These are phyloP conservation scores for Naganishia sp. DNA, from an alignment of 1,284 basidiomycete species.

Conservation along the genomic window DNA sequence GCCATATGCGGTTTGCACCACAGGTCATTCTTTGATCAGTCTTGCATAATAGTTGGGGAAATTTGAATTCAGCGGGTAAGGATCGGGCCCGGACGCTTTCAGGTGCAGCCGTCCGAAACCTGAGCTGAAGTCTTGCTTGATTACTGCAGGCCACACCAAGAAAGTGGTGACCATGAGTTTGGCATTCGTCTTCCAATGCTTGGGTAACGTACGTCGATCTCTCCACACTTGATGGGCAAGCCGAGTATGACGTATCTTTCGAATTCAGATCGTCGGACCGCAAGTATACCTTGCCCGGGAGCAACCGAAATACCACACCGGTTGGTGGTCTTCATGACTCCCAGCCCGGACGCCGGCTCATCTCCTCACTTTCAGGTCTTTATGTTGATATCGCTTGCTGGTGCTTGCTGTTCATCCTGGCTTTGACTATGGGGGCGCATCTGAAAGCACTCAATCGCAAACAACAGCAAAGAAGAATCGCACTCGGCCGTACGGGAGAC, in stretches of 20 bases:
- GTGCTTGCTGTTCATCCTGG: conserved; percentile 42
- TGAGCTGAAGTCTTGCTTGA: too few species aligned
- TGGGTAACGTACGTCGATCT: conserved; percentile 39
- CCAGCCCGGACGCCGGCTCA: background rate
- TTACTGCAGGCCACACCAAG: conserved; percentile 47
- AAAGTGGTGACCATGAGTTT: conserved; percentile 43
- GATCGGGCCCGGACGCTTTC: too few species aligned
- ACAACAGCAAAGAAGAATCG: conserved; percentile 45
- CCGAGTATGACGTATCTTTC: background rate
- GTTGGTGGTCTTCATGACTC: background rate
- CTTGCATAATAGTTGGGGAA: conserved; percentile 36
- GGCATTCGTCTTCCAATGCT: conserved; percentile 40
- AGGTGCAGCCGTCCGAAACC: too few species aligned
- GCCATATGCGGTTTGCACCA: background rate
- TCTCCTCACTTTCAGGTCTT: conserved; percentile 34
- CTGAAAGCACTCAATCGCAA: conserved; percentile 44
- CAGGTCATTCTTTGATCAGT: background rate
- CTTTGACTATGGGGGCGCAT: conserved; percentile 47
- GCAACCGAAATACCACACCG: conserved; percentile 43
- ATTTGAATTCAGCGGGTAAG: conserved; percentile 37
- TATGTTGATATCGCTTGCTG: conserved; percentile 48
- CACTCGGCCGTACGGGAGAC: conserved; percentile 45
- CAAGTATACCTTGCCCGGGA: conserved; percentile 46
- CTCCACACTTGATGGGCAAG: too few species aligned
- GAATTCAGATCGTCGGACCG: conserved; percentile 42